These are phyloP conservation scores for Colletotrichum cereale DNA, from an alignment of 2,329 filamentous ascomycete genomes.

Conservation along the genomic window DNA sequence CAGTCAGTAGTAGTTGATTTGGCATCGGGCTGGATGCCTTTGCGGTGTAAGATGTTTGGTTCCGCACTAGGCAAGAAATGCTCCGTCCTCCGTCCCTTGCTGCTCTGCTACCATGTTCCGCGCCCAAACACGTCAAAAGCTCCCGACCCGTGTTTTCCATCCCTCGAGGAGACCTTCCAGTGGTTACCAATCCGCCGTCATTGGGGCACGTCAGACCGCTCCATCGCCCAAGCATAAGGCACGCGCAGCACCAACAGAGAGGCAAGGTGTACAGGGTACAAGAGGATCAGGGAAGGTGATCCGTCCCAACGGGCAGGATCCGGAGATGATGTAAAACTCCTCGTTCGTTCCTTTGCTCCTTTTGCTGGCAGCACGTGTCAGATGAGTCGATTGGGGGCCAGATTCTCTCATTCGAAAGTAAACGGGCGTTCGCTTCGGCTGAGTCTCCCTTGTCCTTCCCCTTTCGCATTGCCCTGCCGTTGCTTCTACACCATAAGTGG, in stretches of 20 bases:
- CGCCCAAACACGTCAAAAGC: constrained; percentile 12
- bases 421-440: background rate
- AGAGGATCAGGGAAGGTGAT: background rate
- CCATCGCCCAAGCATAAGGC: background rate
- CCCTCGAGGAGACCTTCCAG: background rate
- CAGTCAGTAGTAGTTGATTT: background rate
- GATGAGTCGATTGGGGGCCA: constrained; percentile 3
- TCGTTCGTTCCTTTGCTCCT: background rate
- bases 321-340: background rate
- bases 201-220: background rate
- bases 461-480: background rate
- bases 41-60: background rate
- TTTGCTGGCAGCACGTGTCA: constrained; percentile 3
- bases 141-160: background rate
- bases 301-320: constrained; percentile 8
- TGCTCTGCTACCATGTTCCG: constrained; percentile 19
- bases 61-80: constrained; percentile 11
- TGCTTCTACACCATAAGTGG: background rate
- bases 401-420: background rate
- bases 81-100: constrained; percentile 25
- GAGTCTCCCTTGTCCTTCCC: background rate
- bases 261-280: background rate
- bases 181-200: background rate
- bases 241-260: background rate
- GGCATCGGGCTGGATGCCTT: background rate